Base-by-base conservation (phyloP, 345 rosid genomes). In the Aegle marmelos region DNA sequence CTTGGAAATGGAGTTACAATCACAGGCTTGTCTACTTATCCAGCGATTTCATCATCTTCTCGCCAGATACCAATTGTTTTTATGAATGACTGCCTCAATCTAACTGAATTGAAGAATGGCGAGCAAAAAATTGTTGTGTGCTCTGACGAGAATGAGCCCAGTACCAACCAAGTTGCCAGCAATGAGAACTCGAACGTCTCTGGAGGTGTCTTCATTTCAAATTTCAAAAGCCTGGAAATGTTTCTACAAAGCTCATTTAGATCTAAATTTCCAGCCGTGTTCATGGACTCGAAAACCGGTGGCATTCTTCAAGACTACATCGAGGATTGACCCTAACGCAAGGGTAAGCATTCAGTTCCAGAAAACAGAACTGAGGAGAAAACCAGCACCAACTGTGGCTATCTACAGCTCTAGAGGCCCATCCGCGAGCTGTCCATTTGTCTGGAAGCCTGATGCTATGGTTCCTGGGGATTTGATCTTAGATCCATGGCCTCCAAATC, bases 341-440 rank as follows among this genome's bases (percentile, higher is more conserved):
- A 81, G 73, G 37, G 94, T 80, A 31, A 84, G 75, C 39, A 61
- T 87, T 31, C 80, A 79, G 39, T 91, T 91, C 45, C 70, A 16
- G 27, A 77, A 58, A 70, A 85, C 90, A 10, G 33, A 54, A 7
- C 22, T 83, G 36, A 83, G 83, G 1, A 74, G 33, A 4, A 83
- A 83, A 81, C 64, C 77, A 3, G 86, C 90, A n/a, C 91, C 91
- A 1, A 78, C 50, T 14, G 86, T 88, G 1, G 17, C 91, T 2
- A 79, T 80, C 72, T 91, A 85, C 80, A 89, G 84, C 80, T 91
- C 91, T 0, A 80, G 87, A 79, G 92, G 94, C 5, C 91, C 91
- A 11, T 89, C 92, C 9, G 72, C 45, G 9, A 85, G 90, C 75
- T 86, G 83, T 48, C 90, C 88, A 4, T 34, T 31, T 37, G 83